Evolutionary conservation across 495 filamentous ascomycete species (phyloP).

Genomic region (Neurospora hispaniola): DNA sequence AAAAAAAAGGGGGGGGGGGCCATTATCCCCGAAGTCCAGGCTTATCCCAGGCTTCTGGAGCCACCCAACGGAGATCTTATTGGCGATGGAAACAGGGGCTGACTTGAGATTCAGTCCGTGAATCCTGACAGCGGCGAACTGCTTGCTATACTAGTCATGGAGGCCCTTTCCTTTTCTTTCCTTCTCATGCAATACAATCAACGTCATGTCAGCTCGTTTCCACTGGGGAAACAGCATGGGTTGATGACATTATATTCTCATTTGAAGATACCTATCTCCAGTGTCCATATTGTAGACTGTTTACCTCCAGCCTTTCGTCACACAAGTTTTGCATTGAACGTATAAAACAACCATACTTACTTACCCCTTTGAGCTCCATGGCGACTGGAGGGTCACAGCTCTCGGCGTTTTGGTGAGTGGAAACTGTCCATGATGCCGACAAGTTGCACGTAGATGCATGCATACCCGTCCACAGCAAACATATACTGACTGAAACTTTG

Average conservation of each 20-base stretch:
- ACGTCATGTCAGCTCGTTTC: not conserved
- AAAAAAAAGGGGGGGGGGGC: not conserved
- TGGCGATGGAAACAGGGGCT: not conserved
- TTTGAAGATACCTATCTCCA: not conserved
- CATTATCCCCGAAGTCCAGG: not conserved
- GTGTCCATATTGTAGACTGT: not conserved
- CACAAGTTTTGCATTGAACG: not conserved
- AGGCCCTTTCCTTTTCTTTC: not conserved
- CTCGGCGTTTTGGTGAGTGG: conserved; percentile 31
- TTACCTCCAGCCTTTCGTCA: not conserved
- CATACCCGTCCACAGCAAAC: not conserved
- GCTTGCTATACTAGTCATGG: not conserved
- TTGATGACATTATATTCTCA: not conserved
- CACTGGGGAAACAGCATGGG: not conserved
- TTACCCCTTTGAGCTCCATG: not conserved
- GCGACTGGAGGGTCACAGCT: conserved; percentile 25
- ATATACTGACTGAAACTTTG: not conserved
- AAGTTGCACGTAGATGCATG: not conserved
- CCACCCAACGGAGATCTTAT: not conserved
- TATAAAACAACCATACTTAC: not conserved
- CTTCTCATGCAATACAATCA: not conserved
- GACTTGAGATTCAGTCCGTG: not conserved
- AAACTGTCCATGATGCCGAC: not conserved
- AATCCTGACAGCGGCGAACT: not conserved
- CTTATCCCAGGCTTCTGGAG: not conserved